Evolutionary conservation across 2,329 filamentous ascomycete species (phyloP), one percentile per base, ranked within the genome.

Genomic region (Acarospora socialis): DNA sequence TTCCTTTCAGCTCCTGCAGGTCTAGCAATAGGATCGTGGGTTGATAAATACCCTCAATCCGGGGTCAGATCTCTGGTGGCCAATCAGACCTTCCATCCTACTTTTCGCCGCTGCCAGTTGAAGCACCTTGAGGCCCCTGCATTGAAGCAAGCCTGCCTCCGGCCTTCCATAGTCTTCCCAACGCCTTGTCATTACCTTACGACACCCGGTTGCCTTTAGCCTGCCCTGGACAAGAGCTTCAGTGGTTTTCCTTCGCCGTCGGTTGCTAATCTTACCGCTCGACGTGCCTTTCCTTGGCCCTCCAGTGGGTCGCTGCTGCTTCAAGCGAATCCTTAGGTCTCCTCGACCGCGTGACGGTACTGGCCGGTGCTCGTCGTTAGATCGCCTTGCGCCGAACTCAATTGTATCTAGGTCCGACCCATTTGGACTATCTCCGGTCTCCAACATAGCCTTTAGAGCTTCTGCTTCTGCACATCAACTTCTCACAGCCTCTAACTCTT

Each of bases 31-130:
- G n/a, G n/a, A n/a, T n/a, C n/a, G n/a, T n/a, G n/a, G n/a, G n/a
- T n/a, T n/a, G n/a, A n/a, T n/a, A n/a, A n/a, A n/a, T n/a, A n/a
- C n/a, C n/a, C n/a, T n/a, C n/a, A n/a, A n/a, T n/a, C n/a, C n/a
- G n/a, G n/a, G n/a, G n/a, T n/a, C n/a, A n/a, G n/a, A n/a, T n/a
- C n/a, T n/a, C 30, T 7, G 12, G 14, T 16, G n/a, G 12, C 30
- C 30, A 32, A 32, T 32, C 20, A 32, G 6, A 13, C 6, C 20
- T 10, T n/a, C 12, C 19, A 26, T 26, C 16, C 7, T 21, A 17
- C n/a, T 25, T 10, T 36, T 36, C 30, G 36, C 36, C 36, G 36
- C 36, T 18, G 12, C 23, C n/a, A 25, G 18, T 33, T 28, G 30
- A 39, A 36, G 30, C 24, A 35, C 30, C 19, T 32, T 28, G 12